phyloP scores from a whole-genome alignment of 148 eudicot genomes.

The Vaccinium myrtillus region DNA sequence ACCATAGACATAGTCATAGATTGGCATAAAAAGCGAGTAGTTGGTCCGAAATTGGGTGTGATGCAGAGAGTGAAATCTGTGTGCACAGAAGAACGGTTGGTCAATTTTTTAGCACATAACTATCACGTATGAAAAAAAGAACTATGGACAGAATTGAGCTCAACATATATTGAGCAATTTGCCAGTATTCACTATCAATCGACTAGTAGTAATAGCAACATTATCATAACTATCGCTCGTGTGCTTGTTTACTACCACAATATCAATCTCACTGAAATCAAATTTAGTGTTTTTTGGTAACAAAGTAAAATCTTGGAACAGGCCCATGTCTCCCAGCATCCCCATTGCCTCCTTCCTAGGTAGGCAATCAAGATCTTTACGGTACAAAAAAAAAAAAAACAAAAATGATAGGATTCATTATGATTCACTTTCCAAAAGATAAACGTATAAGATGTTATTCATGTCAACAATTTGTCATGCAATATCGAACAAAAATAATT shows the following conservation, averaged over 20 bases:
- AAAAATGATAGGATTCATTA: too few species aligned
- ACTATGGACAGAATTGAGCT: neutral
- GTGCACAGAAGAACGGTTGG: neutral
- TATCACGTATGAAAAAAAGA: neutral
- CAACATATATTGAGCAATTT: neutral
- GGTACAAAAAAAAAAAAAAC: too few species aligned
- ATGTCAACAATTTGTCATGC: neutral
- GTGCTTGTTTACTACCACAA: neutral
- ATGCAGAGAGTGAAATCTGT: constrained; percentile 32
- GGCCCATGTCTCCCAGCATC: neutral
- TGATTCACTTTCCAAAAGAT: neutral
- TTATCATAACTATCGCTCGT: neutral
- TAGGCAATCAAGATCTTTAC: neutral
- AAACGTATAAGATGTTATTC: neutral
- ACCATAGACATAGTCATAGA: constrained; percentile 46
- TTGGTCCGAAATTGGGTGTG: constrained; percentile 53
- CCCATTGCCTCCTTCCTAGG: neutral
- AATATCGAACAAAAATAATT: neutral
- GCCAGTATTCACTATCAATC: neutral
- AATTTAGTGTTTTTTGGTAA: neutral
- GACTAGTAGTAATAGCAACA: neutral
- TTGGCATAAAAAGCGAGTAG: constrained; percentile 48
- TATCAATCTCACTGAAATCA: neutral
- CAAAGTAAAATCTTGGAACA: neutral
- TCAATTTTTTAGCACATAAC: neutral